A percentile compares a stretch with the other conserved stretches of the same genome.
phyloP scores from a whole-genome alignment of 805 yeast species.

The Ogataea methanolica region DNA sequence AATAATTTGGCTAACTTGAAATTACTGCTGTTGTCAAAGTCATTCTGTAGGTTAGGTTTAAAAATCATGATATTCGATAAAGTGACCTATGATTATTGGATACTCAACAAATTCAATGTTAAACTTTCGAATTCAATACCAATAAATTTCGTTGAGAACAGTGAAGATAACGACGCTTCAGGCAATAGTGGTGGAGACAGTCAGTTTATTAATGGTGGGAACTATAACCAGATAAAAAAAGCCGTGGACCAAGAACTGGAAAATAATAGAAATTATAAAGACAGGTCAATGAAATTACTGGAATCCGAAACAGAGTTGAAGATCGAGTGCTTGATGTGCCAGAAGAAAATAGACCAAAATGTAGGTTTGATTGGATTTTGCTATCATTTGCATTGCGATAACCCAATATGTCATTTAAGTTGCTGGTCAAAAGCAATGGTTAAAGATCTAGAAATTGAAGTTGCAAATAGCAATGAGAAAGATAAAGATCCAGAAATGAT shows the following conservation, averaged over 20 bases:
- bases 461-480: not conserved
- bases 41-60: conserved; percentile 43
- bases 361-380: conserved; percentile 21
- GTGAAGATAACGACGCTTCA: conserved; percentile 2
- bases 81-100: conserved; percentile 31
- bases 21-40: conserved; percentile 36
- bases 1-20: conserved; percentile 45
- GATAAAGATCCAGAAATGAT: not conserved
- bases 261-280: conserved; percentile 14
- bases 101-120: conserved; percentile 28
- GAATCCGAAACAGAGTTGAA: too few relatives aligned
- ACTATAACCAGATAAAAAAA: conserved; percentile 25
- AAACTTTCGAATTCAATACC: conserved; percentile 17
- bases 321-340: conserved; percentile 13
- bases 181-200: not conserved
- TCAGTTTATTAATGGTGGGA: conserved; percentile 21
- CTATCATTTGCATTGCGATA: conserved; percentile 20
- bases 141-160: conserved; percentile 10
- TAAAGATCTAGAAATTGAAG: conserved; percentile 3
- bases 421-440: conserved; percentile 28
- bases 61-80: conserved; percentile 41
- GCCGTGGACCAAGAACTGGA: conserved; percentile 10
- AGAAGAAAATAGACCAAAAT: conserved; percentile 8
- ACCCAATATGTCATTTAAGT: conserved; percentile 28
- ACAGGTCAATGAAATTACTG: conserved; percentile 11